Conservation (phyloP, 2,329 filamentous ascomycete species). For the Fusarium sacchari region DNA sequence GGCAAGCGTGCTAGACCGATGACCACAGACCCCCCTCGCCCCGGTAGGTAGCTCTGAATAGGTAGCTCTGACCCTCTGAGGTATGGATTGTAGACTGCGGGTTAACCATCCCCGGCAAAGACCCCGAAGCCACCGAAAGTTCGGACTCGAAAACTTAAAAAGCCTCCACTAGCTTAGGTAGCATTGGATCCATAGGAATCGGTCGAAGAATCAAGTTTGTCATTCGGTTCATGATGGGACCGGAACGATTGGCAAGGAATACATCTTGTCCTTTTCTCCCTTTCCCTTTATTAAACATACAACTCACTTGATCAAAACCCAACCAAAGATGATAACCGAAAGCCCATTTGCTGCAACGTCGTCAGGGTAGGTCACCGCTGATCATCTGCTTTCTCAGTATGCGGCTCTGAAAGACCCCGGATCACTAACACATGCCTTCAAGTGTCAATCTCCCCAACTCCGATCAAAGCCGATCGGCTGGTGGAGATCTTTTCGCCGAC, state of each 20-base stretch:
- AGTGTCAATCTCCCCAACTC: constrained; percentile 35
- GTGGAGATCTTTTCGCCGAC: constrained; percentile 41
- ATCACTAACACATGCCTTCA: constrained; percentile 33
- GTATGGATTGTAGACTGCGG: too few species aligned
- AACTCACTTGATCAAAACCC: neutral
- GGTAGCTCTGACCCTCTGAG: too few species aligned
- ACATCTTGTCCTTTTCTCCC: neutral
- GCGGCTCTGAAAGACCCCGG: constrained; percentile 4
- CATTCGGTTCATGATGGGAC: constrained; percentile 5
- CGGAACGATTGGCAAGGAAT: constrained; percentile 12
- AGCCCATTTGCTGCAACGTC: constrained; percentile 11
- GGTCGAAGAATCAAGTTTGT: constrained; percentile 7
- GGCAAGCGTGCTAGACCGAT: too few species aligned
- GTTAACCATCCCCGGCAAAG: neutral
- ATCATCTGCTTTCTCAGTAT: constrained; percentile 5
- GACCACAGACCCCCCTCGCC: too few species aligned
- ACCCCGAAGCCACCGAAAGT: constrained; percentile 19
- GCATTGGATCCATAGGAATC: constrained; percentile 3
- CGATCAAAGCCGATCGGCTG: constrained; percentile 40
- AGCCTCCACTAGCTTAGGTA: constrained; percentile 40
- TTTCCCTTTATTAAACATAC: neutral
- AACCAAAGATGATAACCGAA: constrained; percentile 19
- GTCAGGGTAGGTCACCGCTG: constrained; percentile 24
- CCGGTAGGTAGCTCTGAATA: too few species aligned
- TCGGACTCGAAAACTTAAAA: neutral